Conservation (phyloP, 2,329 filamentous ascomycete genomes). For the Proliferodiscus dingleyae region DNA sequence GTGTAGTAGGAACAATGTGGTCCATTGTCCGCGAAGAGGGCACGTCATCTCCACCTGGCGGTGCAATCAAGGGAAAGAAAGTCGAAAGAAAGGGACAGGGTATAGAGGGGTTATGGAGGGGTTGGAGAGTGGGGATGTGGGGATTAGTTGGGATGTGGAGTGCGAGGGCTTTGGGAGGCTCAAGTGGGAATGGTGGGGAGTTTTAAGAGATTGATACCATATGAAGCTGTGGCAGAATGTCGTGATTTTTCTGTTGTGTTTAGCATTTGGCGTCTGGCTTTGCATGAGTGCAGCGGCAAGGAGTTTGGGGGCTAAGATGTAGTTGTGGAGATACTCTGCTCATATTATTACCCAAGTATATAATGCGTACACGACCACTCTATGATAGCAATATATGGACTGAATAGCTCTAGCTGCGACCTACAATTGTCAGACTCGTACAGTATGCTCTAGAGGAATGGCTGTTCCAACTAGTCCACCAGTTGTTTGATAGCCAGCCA, state of each 20-base stretch:
- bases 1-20: conserved; percentile 90
- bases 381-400: neutral
- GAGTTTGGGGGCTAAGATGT: neutral
- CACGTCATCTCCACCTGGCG: conserved; percentile 1
- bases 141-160: conserved; percentile 52
- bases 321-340: conserved; percentile 16
- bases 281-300: neutral
- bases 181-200: conserved; percentile 26
- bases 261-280: conserved; percentile 4
- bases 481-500: no score
- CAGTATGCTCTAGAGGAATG: no score
- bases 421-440: no score
- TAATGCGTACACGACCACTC: conserved; percentile 12
- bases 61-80: conserved; percentile 13
- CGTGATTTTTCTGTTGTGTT: neutral
- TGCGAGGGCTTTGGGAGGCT: conserved; percentile 26
- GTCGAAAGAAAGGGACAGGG: conserved; percentile 43
- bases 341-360: no score
- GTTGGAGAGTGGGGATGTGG: conserved; percentile 55
- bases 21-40: conserved; percentile 82
- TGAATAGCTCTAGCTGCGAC: no score
- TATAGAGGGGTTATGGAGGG: conserved; percentile 50
- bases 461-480: no score
- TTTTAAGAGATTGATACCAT: conserved; percentile 21
- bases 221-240: no score